Evolutionary conservation across 257 asterid genomes (phyloP).

Genomic region (Gentiana dahurica): DNA sequence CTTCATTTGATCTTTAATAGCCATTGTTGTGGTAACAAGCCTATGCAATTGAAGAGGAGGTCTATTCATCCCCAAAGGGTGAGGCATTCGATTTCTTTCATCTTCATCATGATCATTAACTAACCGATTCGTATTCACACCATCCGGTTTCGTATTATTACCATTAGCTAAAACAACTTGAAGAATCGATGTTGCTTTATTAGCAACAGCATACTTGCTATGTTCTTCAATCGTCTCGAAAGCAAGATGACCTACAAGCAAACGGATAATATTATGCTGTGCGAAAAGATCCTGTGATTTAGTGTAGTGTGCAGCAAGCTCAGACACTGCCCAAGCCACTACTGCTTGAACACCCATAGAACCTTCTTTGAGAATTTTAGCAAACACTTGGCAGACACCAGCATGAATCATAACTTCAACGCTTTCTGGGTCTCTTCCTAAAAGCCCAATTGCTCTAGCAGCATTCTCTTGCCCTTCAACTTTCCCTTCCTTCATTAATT

Average conservation of each 20-base stretch:
- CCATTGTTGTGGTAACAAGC: conserved; percentile 47
- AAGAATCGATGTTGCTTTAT: conserved; percentile 25
- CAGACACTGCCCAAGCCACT: conserved; percentile 42
- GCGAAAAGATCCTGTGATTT: conserved; percentile 36
- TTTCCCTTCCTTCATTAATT: conserved; percentile 27
- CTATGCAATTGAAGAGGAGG: conserved; percentile 42
- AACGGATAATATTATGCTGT: conserved; percentile 26
- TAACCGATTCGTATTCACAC: too few relatives aligned
- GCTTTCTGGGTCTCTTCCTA: conserved; percentile 27
- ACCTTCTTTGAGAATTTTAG: conserved; percentile 29
- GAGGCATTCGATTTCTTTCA: conserved; percentile 23
- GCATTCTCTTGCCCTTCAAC: conserved; percentile 41
- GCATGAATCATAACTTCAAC: conserved; percentile 19
- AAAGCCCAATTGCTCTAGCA: conserved; percentile 36
- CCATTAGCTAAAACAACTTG: conserved; percentile 22
- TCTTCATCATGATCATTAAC: conserved; percentile 24
- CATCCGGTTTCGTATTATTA: conserved; percentile 4
- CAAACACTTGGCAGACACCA: conserved; percentile 25
- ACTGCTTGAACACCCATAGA: conserved; percentile 28
- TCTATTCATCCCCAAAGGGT: conserved; percentile 29
- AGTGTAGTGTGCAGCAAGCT: conserved; percentile 26
- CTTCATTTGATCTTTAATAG: conserved; percentile 24
- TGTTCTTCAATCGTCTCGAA: conserved; percentile 32
- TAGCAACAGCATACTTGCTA: conserved; percentile 25
- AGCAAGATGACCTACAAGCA: conserved; percentile 32